Base-by-base conservation (phyloP, 2,329 filamentous ascomycete species). In the Botrytis fragariae region DNA sequence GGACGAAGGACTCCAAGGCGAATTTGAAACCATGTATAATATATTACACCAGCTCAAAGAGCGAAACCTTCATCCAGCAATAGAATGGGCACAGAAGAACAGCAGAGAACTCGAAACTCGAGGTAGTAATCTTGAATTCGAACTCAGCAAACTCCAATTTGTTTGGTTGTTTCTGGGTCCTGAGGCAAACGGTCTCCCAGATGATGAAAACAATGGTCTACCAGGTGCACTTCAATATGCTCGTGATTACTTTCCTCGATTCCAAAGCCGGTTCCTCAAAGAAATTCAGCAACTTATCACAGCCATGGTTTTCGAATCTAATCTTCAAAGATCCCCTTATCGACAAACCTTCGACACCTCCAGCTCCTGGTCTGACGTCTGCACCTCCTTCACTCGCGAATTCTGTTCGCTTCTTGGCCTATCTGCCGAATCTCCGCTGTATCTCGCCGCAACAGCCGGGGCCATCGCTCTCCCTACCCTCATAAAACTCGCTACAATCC, bases 111-210 rank as follows among this genome's bases (percentile, higher is more conserved):
- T 99, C 4, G 94, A 97, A 79, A 87, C 88, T 6, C 89, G 94
- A 65, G 95, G 95, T 4, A 97, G 94, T 79, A 97, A 97, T 78
- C 88, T 99, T 3, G 95, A 98, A 81, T 99, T 98, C 76, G 95
- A 99, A 80, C 89, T 99, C 3, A 93, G 91, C 83, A 92, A 94
- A 76, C 86, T 98, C 29, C 94, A 97, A 78, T 99, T 93, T 78
- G 88, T 98, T 48, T 95, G 93, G 88, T 87, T 98, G 1, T 97
- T 97, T 82, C 89, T 92, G 75, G 91, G 91, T 0, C 83, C 85
- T 0, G 74, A 79, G 1, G 81, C 86, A 18, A 88, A 89, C 76
- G 87, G 88, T 16, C 83, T 89, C 0, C 86, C 89, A 14, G 86
- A 88, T 64, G 84, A 87, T 67, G 83, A 80, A 16, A 83, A 84